A percentile compares a stretch with the other conserved stretches of the same genome.
phyloP scores from a whole-genome alignment of 306 rosid species.

The Fagus sylvatica region DNA sequence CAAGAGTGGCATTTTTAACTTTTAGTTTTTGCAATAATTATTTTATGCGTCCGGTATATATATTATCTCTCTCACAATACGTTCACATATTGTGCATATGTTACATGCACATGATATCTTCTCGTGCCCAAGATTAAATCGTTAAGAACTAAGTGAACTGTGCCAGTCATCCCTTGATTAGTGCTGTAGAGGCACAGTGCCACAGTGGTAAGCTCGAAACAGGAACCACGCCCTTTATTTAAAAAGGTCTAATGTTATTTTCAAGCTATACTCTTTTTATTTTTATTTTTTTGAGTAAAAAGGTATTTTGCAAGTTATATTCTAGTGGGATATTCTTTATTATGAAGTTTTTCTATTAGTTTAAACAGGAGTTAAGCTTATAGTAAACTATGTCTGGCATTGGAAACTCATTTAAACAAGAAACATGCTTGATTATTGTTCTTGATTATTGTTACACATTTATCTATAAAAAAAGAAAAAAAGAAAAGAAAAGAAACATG shows the following conservation, averaged over 20 bases:
- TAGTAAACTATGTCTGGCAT: not conserved
- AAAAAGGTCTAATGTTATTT: not conserved
- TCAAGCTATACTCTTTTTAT: not conserved
- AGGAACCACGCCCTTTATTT: not conserved
- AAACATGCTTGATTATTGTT: not conserved
- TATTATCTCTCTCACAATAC: no score
- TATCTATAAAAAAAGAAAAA: no score
- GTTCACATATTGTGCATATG: no score
- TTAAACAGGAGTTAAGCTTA: not conserved
- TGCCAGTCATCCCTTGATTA: not conserved
- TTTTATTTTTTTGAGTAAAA: no score
- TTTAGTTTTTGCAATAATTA: no score
- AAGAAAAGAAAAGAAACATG: not conserved
- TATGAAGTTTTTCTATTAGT: not conserved
- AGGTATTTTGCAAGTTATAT: not conserved
- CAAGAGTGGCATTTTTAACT: not conserved
- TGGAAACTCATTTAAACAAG: not conserved
- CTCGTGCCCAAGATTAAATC: not conserved
- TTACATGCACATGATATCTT: no score
- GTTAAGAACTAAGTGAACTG: not conserved
- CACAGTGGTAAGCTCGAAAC: not conserved
- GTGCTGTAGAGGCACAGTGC: not conserved
- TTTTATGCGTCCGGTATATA: no score
- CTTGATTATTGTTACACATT: no score
- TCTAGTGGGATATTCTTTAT: not conserved